Evolutionary conservation across 2,329 filamentous ascomycete species (phyloP), one percentile per base, ranked within the genome.

Genomic region (Cyphellophora europaea): DNA sequence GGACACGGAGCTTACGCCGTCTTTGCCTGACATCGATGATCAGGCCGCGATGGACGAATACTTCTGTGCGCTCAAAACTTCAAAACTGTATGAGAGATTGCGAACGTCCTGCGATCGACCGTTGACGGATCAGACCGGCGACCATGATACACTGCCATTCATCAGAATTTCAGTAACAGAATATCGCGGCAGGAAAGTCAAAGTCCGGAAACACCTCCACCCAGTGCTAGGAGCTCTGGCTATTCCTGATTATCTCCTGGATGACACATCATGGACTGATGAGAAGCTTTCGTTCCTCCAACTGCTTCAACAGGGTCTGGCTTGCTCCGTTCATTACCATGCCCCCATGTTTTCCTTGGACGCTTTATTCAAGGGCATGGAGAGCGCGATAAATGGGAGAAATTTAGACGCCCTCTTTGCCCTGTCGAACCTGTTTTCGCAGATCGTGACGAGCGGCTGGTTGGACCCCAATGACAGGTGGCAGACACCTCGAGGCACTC

Each of bases 321-420:
- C 43, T 16, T 41, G 63, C 6, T 55, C 61, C 3, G 53, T 49
- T 2, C n/a, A n/a, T n/a, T n/a, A n/a, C n/a, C n/a, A n/a, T n/a
- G n/a, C n/a, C n/a, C n/a, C n/a, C n/a, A n/a, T n/a, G n/a, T n/a
- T n/a, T n/a, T n/a, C n/a, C n/a, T n/a, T n/a, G n/a, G 43, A 48
- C 3, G 50, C 50, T 1, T 38, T 63, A 2, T 57, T 62, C n/a
- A 41, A 56, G 17, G 62, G 63, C 6, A 56, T 67, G 31, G 49
- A 51, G 16, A 53, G 49, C 3, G 63, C 64, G 6, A 54, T 67
- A n/a, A n/a, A n/a, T n/a, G n/a, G n/a, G n/a, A n/a, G n/a, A n/a
- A n/a, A n/a, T n/a, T n/a, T n/a, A n/a, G n/a, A n/a, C n/a, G n/a
- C n/a, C n/a, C n/a, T n/a, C n/a, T n/a, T n/a, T n/a, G n/a, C n/a